Evolutionary conservation across 2,329 filamentous ascomycete species (phyloP).

Genomic region (Penicillium vulpinum): DNA sequence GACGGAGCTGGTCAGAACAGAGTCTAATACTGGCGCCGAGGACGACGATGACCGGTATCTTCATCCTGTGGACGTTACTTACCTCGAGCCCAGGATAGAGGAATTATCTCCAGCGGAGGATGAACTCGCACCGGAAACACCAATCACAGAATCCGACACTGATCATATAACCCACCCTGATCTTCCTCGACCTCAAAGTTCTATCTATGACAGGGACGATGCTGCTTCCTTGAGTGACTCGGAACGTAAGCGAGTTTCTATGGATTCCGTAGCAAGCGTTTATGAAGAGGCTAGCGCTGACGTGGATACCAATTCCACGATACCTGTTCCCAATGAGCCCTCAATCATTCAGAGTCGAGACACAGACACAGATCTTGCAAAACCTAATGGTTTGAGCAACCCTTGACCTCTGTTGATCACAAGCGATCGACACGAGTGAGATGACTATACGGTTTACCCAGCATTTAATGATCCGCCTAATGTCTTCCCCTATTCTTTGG

Average conservation of each 20-base stretch:
- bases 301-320: neutral
- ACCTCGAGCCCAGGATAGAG: conserved; percentile 6
- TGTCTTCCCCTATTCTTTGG: conserved; percentile 10
- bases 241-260: conserved; percentile 14
- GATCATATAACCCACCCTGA: neutral
- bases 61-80: conserved; percentile 9
- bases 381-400: neutral
- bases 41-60: conserved; percentile 1
- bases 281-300: conserved; percentile 25
- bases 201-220: conserved; percentile 9
- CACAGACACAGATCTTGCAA: neutral
- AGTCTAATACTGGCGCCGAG: conserved; percentile 3
- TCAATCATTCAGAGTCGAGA: neutral
- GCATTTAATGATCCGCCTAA: conserved; percentile 17
- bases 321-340: neutral
- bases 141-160: neutral
- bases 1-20: conserved; percentile 8
- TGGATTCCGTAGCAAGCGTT: conserved; percentile 21
- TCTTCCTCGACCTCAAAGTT: conserved; percentile 7
- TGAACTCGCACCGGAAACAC: neutral
- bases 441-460: conserved; percentile 15
- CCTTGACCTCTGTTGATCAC: conserved; percentile 6
- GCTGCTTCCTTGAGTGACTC: conserved; percentile 9
- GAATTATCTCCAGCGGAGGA: neutral
- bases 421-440: conserved; percentile 11